Percentiles rank a stretch among this genome's conserved stretches.
These are phyloP conservation scores for Hemisphaericaspora xylanilytica DNA, from an alignment of 1,139 yeast genomes.

Conservation along the genomic window DNA sequence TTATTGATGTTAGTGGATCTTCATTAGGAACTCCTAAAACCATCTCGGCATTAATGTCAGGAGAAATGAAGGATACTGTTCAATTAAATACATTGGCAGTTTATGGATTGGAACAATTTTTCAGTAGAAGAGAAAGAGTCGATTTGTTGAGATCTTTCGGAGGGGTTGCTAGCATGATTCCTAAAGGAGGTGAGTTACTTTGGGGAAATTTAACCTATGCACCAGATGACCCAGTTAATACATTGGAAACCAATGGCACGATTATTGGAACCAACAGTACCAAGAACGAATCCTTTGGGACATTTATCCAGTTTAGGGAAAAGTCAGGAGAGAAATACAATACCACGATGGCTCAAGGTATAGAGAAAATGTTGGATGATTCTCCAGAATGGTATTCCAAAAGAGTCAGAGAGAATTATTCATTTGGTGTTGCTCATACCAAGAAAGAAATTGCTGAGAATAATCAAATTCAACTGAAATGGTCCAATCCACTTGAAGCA, in stretches of 20 bases:
- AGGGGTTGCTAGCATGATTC: conserved; percentile 92
- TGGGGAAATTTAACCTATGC: conserved; percentile 74
- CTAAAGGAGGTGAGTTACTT: conserved; percentile 85
- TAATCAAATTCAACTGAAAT: conserved; percentile 67
- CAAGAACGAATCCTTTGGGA: conserved; percentile 59
- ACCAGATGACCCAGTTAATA: conserved; percentile 58
- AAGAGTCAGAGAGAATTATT: conserved; percentile 67
- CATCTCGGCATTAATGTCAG: conserved; percentile 84
- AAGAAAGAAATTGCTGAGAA: conserved; percentile 58
- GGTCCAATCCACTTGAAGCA: conserved; percentile 93
- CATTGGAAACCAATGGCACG: conserved; percentile 21
- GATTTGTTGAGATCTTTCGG: conserved; percentile 86
- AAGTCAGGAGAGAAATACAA: conserved; percentile 29
- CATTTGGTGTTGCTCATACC: conserved; percentile 71
- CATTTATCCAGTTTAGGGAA: conserved; percentile 65
- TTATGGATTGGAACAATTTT: conserved; percentile 90
- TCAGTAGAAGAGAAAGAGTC: conserved; percentile 83
- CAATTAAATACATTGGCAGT: conserved; percentile 91
- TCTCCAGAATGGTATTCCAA: conserved; percentile 76
- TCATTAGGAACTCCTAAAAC: conserved; percentile 92
- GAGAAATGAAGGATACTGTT: conserved; percentile 97
- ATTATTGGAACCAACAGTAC: conserved; percentile 18
- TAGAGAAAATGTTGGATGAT: conserved; percentile 60
- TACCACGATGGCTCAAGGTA: conserved; percentile 62
- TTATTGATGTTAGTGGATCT: conserved; percentile 85